Base-by-base conservation (phyloP, 805 yeast genomes). In the Metschnikowia reukaufii region DNA sequence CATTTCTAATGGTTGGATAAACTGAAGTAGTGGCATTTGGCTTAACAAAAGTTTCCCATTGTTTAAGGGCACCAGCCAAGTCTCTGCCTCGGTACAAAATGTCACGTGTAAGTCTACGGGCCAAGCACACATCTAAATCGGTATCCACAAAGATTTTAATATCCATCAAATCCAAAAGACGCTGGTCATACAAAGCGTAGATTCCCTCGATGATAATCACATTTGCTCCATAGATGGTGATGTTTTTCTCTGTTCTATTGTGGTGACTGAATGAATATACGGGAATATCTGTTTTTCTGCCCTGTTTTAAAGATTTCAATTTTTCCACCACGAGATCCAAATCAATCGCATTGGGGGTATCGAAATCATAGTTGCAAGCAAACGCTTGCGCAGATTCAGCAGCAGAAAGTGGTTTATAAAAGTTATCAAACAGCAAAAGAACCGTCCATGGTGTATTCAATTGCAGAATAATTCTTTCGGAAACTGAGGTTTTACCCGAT, bases 401-500 rank as follows among this genome's bases (percentile, higher is more conserved):
- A 2, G 64, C 67, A 1, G 73, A 75, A 55, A 94, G 72, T 0
- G 94, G 94, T 39, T 77, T 81, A 68, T 94, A 94, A 63, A 92
- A 94, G 66, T 92, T 92, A 63, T 94, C 99, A 68, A 90, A 75
- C 1, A 97, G 86, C 17, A 92, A 62, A 47, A 94, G 72, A 10
- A 94, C 92, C 0, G 97, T 88, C 97, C 98, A 91, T 0, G 98
- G 98, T 45, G 88, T 88, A 66, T 88, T 84, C 49, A 79, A 67
- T 51, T 83, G 82, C 45, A 84, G 79, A 43, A 91, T 87, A 56
- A 94, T 84, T 52, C 80, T 78, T 32, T 89, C 83, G 0, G 97
- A 94, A 16, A 94, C 88, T 30, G 96, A 85, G 0, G 98, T 92
- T 62, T 92, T 92, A 1, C 99, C 99, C 0, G 96, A 88, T 1